phyloP scores from a whole-genome alignment of 148 eudicot genomes.

The Camellia japonica region DNA sequence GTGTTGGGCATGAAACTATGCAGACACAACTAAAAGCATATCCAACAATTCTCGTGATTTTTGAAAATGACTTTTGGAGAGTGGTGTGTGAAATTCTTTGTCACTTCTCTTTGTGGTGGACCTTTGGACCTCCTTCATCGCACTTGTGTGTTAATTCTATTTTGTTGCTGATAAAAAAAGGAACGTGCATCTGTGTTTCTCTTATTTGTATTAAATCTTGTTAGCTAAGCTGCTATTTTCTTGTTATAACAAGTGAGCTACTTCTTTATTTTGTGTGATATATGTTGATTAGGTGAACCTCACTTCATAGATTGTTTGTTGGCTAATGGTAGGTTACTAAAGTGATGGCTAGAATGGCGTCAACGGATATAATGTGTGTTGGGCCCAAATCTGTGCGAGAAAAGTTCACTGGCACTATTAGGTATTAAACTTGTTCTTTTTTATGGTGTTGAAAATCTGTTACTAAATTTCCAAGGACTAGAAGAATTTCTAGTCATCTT shows the following conservation, averaged over 20 bases:
- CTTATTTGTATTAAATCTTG: neutral
- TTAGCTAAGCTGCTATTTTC: neutral
- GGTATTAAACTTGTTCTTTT: slow-evolving; percentile 37
- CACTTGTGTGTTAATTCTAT: too few species aligned
- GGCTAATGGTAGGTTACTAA: slow-evolving; percentile 67
- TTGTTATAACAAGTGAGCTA: neutral
- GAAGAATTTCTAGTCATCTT: neutral
- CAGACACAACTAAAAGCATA: too few species aligned
- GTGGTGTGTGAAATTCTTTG: too few species aligned
- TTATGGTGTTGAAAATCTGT: neutral
- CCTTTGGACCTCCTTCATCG: too few species aligned
- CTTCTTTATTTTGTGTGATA: neutral
- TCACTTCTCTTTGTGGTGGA: too few species aligned
- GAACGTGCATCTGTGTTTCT: neutral
- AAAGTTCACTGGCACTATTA: slow-evolving; percentile 84
- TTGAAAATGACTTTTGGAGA: too few species aligned
- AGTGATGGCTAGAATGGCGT: slow-evolving; percentile 86
- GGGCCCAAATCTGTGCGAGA: slow-evolving; percentile 80
- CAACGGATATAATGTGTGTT: slow-evolving; percentile 92
- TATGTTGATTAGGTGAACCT: neutral
- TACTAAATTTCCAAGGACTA: neutral
- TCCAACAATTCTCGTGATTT: too few species aligned
- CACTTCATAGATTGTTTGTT: neutral
- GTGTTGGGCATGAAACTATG: too few species aligned
- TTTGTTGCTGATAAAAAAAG: neutral